Evolutionary conservation across 352 stramenopile species (phyloP).

Genomic region (Achlya hypogyna): DNA sequence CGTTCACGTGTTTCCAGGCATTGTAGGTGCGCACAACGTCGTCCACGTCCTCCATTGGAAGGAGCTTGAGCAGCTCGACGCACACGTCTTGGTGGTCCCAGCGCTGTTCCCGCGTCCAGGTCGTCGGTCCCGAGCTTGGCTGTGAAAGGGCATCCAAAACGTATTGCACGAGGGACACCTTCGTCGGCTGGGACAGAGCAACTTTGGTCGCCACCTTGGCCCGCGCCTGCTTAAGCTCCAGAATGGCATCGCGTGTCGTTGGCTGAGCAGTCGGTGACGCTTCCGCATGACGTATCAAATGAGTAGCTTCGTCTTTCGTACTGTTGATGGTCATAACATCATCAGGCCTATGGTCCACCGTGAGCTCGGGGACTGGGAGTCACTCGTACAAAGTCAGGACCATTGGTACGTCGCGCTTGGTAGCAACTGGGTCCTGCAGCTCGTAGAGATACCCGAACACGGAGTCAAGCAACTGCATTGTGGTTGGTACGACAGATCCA

Average conservation of each 20-base stretch:
- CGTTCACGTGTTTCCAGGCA: conserved; percentile 12
- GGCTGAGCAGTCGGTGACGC: background rate
- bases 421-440: background rate
- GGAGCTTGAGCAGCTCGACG: conserved; percentile 9
- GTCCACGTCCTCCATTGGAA: conserved; percentile 2
- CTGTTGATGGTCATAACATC: no score
- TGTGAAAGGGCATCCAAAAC: background rate
- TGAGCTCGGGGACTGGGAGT: no score
- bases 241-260: background rate
- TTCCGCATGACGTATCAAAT: background rate
- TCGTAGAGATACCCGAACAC: background rate
- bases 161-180: conserved; percentile 6
- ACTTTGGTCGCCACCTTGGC: background rate
- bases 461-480: conserved; percentile 1
- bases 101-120: conserved; percentile 6
- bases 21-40: conserved; percentile 12
- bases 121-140: background rate
- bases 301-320: conserved; percentile 1
- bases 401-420: background rate
- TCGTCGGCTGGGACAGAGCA: background rate
- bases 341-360: no score
- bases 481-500: background rate
- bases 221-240: conserved; percentile 5
- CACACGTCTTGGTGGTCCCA: conserved; percentile 20
- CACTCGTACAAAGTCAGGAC: background rate